Percentiles rank a stretch among this genome's conserved stretches.
Evolutionary conservation across 1,284 basidiomycete species (phyloP).

Genomic region (Meira nashicola): DNA sequence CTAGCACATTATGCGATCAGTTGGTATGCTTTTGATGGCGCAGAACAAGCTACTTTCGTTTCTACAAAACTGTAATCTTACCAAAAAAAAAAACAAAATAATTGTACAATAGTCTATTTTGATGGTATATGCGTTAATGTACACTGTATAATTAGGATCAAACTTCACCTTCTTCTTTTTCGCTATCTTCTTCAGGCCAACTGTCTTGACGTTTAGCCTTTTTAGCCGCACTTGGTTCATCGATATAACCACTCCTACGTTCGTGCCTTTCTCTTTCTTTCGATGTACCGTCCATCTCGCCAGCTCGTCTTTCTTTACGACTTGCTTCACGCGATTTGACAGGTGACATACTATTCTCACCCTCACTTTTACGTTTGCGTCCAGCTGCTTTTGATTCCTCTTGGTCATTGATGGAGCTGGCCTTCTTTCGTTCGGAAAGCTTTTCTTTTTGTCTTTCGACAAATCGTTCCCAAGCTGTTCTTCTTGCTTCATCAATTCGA

Average conservation of each 20-base stretch:
- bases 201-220: background rate
- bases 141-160: background rate
- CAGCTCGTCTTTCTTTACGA: slow-evolving; percentile 2
- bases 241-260: background rate
- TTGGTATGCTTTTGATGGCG: slow-evolving; percentile 5
- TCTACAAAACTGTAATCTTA: background rate
- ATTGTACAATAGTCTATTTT: no score
- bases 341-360: background rate
- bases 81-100: no score
- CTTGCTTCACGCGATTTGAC: background rate
- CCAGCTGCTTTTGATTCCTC: background rate
- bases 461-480: slow-evolving; percentile 45
- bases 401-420: background rate
- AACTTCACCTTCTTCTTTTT: slow-evolving; percentile 15
- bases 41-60: background rate
- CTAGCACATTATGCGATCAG: slow-evolving; percentile 39
- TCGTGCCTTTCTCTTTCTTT: slow-evolving; percentile 10
- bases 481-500: slow-evolving; percentile 22
- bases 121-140: background rate
- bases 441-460: slow-evolving; percentile 37
- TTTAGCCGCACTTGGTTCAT: background rate
- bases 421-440: slow-evolving; percentile 3
- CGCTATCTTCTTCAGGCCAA: slow-evolving; percentile 8
- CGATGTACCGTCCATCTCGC: background rate
- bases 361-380: background rate